These are phyloP conservation scores for Stachybotrys chlorohalonatus DNA, from an alignment of 2,329 filamentous ascomycete genomes.

Conservation along the genomic window DNA sequence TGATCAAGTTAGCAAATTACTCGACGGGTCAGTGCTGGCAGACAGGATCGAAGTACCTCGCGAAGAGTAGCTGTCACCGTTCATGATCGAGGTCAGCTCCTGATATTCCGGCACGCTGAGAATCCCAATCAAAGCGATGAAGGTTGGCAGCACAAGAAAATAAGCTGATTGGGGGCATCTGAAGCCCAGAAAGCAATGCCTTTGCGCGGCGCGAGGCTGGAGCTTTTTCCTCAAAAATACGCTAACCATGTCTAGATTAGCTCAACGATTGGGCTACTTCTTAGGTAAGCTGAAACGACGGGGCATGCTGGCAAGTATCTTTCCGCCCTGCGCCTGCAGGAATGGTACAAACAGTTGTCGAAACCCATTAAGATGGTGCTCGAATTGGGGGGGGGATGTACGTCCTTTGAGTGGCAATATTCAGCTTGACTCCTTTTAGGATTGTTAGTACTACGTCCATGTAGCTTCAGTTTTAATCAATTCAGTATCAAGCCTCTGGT, in stretches of 20 bases:
- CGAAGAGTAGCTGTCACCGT: conserved; percentile 75
- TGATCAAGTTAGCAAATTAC: conserved; percentile 13
- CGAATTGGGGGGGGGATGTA: background rate
- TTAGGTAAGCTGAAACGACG: background rate
- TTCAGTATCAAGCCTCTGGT: background rate
- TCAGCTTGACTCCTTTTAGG: background rate
- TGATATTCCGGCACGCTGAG: background rate
- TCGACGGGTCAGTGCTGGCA: conserved; percentile 14
- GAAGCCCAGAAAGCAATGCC: conserved; percentile 6
- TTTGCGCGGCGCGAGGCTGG: conserved; percentile 27
- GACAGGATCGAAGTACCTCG: conserved; percentile 49
- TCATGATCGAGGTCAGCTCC: conserved; percentile 46
- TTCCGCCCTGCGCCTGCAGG: conserved; percentile 3
- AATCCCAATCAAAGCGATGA: background rate
- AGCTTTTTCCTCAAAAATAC: conserved; percentile 28
- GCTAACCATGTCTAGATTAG: conserved; percentile 13
- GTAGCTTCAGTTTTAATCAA: conserved; percentile 1
- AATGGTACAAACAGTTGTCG: background rate
- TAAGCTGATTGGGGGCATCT: conserved; percentile 4
- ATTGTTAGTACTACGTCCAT: background rate
- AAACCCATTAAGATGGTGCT: background rate
- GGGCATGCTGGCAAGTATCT: background rate
- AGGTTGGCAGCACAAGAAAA: conserved; percentile 3
- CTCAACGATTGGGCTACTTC: background rate
- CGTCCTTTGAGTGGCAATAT: background rate